Evolutionary conservation across 352 stramenopile species (phyloP), one percentile per base, ranked within the genome.

Genomic region (Plasmopara viticola): DNA sequence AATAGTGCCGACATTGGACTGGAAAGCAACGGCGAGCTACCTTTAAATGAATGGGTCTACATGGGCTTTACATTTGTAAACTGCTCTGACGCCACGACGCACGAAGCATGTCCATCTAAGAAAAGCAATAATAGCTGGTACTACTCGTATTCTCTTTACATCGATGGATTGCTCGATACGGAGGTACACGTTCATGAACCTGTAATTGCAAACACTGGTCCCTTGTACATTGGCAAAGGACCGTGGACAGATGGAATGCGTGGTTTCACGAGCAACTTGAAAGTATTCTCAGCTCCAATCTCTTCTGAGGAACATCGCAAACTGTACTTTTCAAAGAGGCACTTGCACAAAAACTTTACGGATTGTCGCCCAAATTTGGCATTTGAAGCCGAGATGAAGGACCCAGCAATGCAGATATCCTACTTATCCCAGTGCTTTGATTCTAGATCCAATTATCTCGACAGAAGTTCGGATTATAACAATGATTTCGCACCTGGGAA

Each of bases 41-140:
- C 82, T 13, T 37, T 75, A 5, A 62, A 72, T 29, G 42, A 70
- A 25, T 95, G 84, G 84, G 44, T 76, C 0, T 80, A 95, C 52
- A 34, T 95, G 40, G 65, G 66, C 3, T 83, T 95, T 38, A 71
- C 63, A 2, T 88, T 95, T 53, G 47, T 51, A 4, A 94, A 94
- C 43, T 76, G 60, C 47, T 80, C 81, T 0, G 20, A 54, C 43
- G 41, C 13, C 12, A 30, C 10, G 13, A 12, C 50, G 25, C 51
- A 44, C 3, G 47, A 10, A 29, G 45, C 49, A 6, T 75, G 57
- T 31, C 18, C 41, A 14, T 44, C 53, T 15, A 52, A 33, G 4
- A 4, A 38, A 28, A 55, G 7, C 1, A 15, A 15, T 12, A 51
- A 56, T 17, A 44, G 35, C 17, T 86, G 62, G 60, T 46, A 51